Percentiles rank a stretch among this genome's conserved stretches.
phyloP scores from a whole-genome alignment of 2,329 filamentous ascomycete species.

The Trichoderma sp. region DNA sequence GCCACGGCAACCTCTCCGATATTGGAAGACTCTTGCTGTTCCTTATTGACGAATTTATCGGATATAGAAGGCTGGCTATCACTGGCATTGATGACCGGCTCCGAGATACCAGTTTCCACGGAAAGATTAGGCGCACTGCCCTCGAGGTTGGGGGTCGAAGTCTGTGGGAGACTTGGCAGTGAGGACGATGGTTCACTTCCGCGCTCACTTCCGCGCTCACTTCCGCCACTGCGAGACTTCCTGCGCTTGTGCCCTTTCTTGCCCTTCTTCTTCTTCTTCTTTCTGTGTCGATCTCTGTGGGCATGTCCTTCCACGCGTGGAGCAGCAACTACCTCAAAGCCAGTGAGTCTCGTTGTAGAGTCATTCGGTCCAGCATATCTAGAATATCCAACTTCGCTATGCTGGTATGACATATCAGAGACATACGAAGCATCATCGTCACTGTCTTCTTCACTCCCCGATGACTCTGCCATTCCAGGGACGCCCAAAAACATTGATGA shows the following conservation, averaged over 20 bases:
- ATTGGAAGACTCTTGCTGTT: neutral
- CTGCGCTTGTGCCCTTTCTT: conserved; percentile 34
- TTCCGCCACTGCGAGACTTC: neutral
- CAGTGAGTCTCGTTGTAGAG: neutral
- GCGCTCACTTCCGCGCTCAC: conserved; percentile 2
- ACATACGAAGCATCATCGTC: neutral
- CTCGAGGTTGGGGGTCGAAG: neutral
- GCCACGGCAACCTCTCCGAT: neutral
- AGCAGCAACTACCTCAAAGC: neutral
- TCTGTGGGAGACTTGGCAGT: neutral
- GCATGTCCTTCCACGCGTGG: neutral
- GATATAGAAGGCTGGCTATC: neutral
- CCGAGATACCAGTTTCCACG: too few species aligned
- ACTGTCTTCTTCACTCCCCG: neutral
- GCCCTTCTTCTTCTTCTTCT: conserved; percentile 14
- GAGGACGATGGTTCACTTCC: conserved; percentile 12
- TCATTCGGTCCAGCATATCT: neutral
- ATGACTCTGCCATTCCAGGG: neutral
- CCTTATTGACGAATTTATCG: neutral
- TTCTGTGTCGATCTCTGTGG: neutral
- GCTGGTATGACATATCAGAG: neutral
- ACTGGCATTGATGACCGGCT: too few species aligned
- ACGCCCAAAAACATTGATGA: neutral
- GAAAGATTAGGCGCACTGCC: neutral
- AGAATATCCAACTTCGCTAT: neutral